These are phyloP conservation scores for Leucaena leucocephala DNA, from an alignment of 306 rosid genomes.

Conservation along the genomic window DNA sequence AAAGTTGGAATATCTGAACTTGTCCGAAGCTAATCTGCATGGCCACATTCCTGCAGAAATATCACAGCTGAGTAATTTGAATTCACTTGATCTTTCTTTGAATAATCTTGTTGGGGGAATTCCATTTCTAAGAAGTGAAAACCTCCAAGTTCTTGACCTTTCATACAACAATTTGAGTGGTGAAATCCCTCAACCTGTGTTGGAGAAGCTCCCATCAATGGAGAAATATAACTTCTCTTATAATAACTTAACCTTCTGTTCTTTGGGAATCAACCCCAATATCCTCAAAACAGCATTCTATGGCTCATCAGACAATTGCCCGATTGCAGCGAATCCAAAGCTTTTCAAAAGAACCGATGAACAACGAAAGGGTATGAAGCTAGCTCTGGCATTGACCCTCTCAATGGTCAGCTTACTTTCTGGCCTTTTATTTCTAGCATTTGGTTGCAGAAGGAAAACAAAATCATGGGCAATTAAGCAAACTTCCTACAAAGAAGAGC, in stretches of 20 bases:
- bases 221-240: conserved; percentile 88
- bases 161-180: conserved; percentile 87
- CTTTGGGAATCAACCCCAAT: conserved; percentile 55
- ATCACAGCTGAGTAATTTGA: conserved; percentile 57
- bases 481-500: conserved; percentile 77
- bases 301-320: conserved; percentile 79
- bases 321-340: conserved; percentile 87
- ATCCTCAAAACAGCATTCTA: conserved; percentile 57
- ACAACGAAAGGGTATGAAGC: conserved; percentile 57
- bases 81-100: conserved; percentile 75
- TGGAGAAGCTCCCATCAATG: conserved; percentile 73
- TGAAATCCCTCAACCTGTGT: conserved; percentile 59
- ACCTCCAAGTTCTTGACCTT: conserved; percentile 74
- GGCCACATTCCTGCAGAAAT: conserved; percentile 74
- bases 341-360: conserved; percentile 49
- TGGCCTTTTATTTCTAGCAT: conserved; percentile 79
- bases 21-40: conserved; percentile 72
- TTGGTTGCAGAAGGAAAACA: conserved; percentile 78
- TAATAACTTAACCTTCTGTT: conserved; percentile 83
- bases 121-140: conserved; percentile 48
- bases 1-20: conserved; percentile 75
- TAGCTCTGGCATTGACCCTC: conserved; percentile 76
- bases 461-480: conserved; percentile 84
- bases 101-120: conserved; percentile 76
- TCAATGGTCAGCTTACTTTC: conserved; percentile 73